Evolutionary conservation across 2,329 filamentous ascomycete species (phyloP).

Genomic region (Alternaria dauci): DNA sequence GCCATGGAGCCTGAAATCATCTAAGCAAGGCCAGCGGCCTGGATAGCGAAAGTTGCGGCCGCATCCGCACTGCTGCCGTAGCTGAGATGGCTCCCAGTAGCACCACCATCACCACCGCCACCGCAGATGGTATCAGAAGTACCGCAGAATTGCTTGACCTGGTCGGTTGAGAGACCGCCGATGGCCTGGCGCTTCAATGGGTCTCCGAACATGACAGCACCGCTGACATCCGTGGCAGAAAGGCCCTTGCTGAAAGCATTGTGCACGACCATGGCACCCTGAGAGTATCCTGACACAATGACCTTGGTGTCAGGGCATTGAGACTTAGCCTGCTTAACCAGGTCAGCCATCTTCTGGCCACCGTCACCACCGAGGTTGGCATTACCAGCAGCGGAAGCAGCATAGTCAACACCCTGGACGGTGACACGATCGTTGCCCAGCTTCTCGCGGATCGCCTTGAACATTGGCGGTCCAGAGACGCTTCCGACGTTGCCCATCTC

Average conservation of each 20-base stretch:
- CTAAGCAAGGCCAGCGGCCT: slow-evolving; percentile 33
- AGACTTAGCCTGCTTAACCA: slow-evolving; percentile 34
- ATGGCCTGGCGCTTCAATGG: slow-evolving; percentile 40
- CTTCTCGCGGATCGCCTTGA: slow-evolving; percentile 38
- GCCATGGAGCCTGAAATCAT: background rate
- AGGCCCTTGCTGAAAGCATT: slow-evolving; percentile 39
- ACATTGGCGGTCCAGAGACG: slow-evolving; percentile 52
- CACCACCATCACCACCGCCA: slow-evolving; percentile 33
- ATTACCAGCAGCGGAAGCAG: slow-evolving; percentile 39
- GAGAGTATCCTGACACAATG: slow-evolving; percentile 45
- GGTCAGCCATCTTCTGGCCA: slow-evolving; percentile 36
- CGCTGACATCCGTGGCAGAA: slow-evolving; percentile 33
- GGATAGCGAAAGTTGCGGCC: slow-evolving; percentile 39
- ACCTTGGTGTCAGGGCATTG: slow-evolving; percentile 45
- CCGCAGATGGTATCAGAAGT: slow-evolving; percentile 38
- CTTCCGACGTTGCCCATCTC: slow-evolving; percentile 56
- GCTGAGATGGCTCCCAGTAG: slow-evolving; percentile 39
- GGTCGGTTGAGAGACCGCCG: slow-evolving; percentile 25
- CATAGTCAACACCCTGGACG: slow-evolving; percentile 46
- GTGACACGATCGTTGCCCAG: slow-evolving; percentile 39
- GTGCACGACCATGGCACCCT: slow-evolving; percentile 48
- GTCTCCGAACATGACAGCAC: slow-evolving; percentile 42
- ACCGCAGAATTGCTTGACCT: slow-evolving; percentile 43
- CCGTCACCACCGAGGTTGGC: slow-evolving; percentile 36
- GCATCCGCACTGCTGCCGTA: slow-evolving; percentile 39